Conservation (phyloP, 208 protist species). For the Leptomonas pyrrhocoris region DNA sequence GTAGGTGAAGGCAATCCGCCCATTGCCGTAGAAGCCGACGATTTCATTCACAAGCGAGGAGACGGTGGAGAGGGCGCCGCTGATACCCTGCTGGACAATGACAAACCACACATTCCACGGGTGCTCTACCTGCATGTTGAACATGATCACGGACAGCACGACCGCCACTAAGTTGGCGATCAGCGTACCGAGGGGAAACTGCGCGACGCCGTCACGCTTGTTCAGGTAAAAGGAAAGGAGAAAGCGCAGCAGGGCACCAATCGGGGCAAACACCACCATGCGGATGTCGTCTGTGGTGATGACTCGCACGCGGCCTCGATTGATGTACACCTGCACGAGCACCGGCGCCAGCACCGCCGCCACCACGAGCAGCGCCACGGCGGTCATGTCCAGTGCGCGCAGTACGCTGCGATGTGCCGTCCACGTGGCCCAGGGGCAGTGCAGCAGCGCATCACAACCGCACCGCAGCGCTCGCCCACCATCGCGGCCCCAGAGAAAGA, state of each 20-base stretch:
- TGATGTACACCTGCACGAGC: constrained; percentile 43
- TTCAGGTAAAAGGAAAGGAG: constrained; percentile 48
- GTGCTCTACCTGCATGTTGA: constrained; percentile 26
- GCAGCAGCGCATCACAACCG: constrained; percentile 5
- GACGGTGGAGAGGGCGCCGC: constrained; percentile 57
- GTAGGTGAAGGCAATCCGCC: constrained; percentile 31
- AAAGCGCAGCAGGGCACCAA: constrained; percentile 52
- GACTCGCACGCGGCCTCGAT: constrained; percentile 16
- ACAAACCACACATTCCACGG: constrained; percentile 35
- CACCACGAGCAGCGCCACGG: constrained; percentile 30
- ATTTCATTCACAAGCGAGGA: constrained; percentile 59
- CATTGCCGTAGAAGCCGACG: constrained; percentile 31
- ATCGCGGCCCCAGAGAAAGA: constrained; percentile 53
- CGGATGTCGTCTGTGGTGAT: constrained; percentile 35
- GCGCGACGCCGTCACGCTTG: constrained; percentile 28
- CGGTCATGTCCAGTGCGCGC: constrained; percentile 27
- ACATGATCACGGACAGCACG: constrained; percentile 37
- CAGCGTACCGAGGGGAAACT: constrained; percentile 62
- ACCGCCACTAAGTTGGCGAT: constrained; percentile 43
- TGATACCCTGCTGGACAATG: constrained; percentile 47
- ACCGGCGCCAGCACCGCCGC: constrained; percentile 43
- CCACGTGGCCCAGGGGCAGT: constrained; percentile 20
- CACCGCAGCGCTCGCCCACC: constrained; percentile 20
- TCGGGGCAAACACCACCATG: constrained; percentile 43
- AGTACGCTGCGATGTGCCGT: constrained; percentile 13